Percentiles rank a stretch among this genome's conserved stretches.
Conservation (phyloP, 2,329 filamentous ascomycete genomes). For the Microdochium trichocladiopsis region DNA sequence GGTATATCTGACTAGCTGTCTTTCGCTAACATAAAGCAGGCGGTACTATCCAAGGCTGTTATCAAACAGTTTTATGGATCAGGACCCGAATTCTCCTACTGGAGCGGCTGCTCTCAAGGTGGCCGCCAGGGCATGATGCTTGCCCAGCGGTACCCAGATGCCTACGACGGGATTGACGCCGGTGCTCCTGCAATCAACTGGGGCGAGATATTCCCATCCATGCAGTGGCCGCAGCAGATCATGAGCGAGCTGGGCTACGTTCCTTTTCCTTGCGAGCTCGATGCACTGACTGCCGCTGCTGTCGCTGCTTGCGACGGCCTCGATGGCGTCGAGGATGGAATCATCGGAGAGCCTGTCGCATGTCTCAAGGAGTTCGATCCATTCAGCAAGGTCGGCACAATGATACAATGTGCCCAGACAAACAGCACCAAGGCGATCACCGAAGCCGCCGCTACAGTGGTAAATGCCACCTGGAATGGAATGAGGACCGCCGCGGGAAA, state of each 20-base stretch:
- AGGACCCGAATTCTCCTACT: conserved; percentile 33
- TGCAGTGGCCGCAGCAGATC: conserved; percentile 16
- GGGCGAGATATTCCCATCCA: conserved; percentile 16
- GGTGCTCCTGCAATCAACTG: conserved; percentile 9
- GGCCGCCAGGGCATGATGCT: conserved; percentile 41
- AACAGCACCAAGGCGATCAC: conserved; percentile 2
- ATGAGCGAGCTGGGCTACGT: conserved; percentile 11
- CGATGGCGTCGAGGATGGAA: conserved; percentile 29
- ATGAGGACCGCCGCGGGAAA: neutral
- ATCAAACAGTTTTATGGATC: conserved; percentile 32
- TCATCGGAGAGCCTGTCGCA: conserved; percentile 25
- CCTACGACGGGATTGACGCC: conserved; percentile 42
- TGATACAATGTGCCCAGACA: neutral
- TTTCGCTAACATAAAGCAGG: neutral
- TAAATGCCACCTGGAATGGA: conserved; percentile 6
- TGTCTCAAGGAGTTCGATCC: conserved; percentile 18
- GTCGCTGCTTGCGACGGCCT: conserved; percentile 23
- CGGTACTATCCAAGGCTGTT: conserved; percentile 24
- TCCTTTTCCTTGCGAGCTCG: conserved; percentile 24
- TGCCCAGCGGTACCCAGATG: conserved; percentile 37
- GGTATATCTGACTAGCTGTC: neutral
- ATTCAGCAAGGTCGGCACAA: conserved; percentile 2
- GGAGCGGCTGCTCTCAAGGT: conserved; percentile 42
- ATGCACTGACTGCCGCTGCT: conserved; percentile 15
- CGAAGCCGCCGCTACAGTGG: conserved; percentile 1